Evolutionary conservation across 306 rosid species (phyloP).

Genomic region (Herpetospermum pedunculosum): DNA sequence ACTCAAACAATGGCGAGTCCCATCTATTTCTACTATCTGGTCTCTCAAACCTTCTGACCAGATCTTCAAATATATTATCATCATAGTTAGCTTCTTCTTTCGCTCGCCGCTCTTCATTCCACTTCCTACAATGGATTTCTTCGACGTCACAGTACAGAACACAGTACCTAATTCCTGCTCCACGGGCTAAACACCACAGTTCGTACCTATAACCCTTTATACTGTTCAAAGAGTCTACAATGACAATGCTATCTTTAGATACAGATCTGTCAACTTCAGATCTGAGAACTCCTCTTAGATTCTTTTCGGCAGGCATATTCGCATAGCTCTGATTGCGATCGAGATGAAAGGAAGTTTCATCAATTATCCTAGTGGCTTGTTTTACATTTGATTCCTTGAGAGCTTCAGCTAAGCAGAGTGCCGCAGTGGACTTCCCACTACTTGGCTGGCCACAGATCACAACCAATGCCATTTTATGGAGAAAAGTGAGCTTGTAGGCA

Average conservation of each 20-base stretch:
- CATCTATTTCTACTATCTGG: constrained; percentile 83
- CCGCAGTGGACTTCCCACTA: constrained; percentile 67
- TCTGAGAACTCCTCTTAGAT: constrained; percentile 78
- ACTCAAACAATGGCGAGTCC: constrained; percentile 89
- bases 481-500: background rate
- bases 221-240: constrained; percentile 77
- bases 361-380: constrained; percentile 45
- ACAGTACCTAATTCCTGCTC: constrained; percentile 73
- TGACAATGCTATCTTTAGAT: constrained; percentile 53
- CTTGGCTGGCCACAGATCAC: constrained; percentile 91
- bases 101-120: constrained; percentile 74
- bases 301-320: constrained; percentile 85
- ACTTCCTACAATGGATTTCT: constrained; percentile 47
- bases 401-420: constrained; percentile 45
- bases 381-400: constrained; percentile 50
- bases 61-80: constrained; percentile 66
- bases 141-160: constrained; percentile 70
- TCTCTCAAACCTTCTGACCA: constrained; percentile 73
- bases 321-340: constrained; percentile 73
- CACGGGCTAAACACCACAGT: constrained; percentile 96
- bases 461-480: constrained; percentile 64
- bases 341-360: constrained; percentile 69
- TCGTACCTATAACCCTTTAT: constrained; percentile 92
- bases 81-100: constrained; percentile 48
- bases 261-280: constrained; percentile 85